Percentiles rank a stretch among this genome's conserved stretches.
Conservation (phyloP, 2,329 filamentous ascomycete species). For the Coniochaeta sp. region DNA sequence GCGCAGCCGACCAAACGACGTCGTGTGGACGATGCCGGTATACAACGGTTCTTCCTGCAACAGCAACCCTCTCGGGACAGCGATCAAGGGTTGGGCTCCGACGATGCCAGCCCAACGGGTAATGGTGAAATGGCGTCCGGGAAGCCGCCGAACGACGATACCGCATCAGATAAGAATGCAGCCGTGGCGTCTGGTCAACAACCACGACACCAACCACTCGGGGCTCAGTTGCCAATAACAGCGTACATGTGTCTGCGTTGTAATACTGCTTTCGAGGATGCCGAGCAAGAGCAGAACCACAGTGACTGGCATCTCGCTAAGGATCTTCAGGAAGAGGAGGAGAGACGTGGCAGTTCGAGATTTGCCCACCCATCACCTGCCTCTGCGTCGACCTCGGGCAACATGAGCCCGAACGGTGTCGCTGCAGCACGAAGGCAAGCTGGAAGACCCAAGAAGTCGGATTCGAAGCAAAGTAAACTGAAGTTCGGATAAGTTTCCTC, state of each 20-base stretch:
- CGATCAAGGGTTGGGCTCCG: constrained; percentile 16
- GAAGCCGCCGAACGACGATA: constrained; percentile 4
- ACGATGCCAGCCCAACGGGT: constrained; percentile 16
- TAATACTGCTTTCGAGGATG: constrained; percentile 46
- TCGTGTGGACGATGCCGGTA: constrained; percentile 39
- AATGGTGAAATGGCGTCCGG: constrained; percentile 17
- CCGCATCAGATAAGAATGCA: constrained; percentile 3
- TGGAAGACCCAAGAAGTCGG: constrained; percentile 31
- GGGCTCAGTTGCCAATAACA: constrained; percentile 24
- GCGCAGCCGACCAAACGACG: constrained; percentile 29
- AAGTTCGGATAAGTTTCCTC: constrained; percentile 42
- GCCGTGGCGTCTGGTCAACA: neutral
- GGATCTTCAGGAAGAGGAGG: constrained; percentile 63
- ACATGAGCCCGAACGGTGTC: constrained; percentile 16
- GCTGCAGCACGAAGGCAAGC: constrained; percentile 31
- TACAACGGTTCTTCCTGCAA: constrained; percentile 50
- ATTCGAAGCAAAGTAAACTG: constrained; percentile 54
- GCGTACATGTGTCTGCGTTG: constrained; percentile 57
- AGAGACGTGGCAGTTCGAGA: constrained; percentile 39
- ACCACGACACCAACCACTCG: constrained; percentile 12
- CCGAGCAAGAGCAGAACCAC: constrained; percentile 63
- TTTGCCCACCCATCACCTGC: constrained; percentile 29
- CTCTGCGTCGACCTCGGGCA: constrained; percentile 23
- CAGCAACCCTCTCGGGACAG: constrained; percentile 6
- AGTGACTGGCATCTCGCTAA: constrained; percentile 93